These are phyloP conservation scores for Myochromella boudieri DNA, from an alignment of 768 basidiomycete species.

Conservation along the genomic window DNA sequence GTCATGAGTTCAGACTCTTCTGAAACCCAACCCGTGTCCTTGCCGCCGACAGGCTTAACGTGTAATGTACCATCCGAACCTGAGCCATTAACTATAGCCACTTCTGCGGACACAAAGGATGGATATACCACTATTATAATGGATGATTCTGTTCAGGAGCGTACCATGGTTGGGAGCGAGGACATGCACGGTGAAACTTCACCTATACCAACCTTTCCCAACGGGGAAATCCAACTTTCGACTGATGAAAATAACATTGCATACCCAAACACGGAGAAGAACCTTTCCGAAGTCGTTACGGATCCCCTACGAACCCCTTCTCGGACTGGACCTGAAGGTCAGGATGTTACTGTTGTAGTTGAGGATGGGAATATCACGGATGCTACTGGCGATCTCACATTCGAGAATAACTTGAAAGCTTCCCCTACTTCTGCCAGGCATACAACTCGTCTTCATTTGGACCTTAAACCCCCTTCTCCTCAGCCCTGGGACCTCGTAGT, in stretches of 20 bases:
- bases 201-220: not conserved
- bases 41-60: not conserved
- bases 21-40: not conserved
- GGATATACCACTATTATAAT: not conserved
- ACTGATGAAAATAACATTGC: not conserved
- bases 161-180: constrained; percentile 23
- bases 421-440: constrained; percentile 29
- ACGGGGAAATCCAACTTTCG: not conserved
- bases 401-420: constrained; percentile 24
- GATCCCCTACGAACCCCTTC: constrained; percentile 12
- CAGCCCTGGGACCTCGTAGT: constrained; percentile 67
- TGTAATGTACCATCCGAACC: constrained; percentile 1
- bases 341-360: constrained; percentile 18
- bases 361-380: constrained; percentile 25
- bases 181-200: constrained; percentile 6
- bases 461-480: constrained; percentile 52
- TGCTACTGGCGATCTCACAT: constrained; percentile 22
- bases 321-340: constrained; percentile 5
- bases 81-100: not conserved
- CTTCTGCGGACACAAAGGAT: not conserved
- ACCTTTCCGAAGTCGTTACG: constrained; percentile 3
- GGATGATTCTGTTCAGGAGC: constrained; percentile 21
- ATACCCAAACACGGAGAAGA: constrained; percentile 4
- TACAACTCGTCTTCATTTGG: constrained; percentile 47
- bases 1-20: constrained; percentile 22